Evolutionary conservation across 495 filamentous ascomycete species (phyloP), one percentile per base, ranked within the genome.

Genomic region (Acidomyces sp.): DNA sequence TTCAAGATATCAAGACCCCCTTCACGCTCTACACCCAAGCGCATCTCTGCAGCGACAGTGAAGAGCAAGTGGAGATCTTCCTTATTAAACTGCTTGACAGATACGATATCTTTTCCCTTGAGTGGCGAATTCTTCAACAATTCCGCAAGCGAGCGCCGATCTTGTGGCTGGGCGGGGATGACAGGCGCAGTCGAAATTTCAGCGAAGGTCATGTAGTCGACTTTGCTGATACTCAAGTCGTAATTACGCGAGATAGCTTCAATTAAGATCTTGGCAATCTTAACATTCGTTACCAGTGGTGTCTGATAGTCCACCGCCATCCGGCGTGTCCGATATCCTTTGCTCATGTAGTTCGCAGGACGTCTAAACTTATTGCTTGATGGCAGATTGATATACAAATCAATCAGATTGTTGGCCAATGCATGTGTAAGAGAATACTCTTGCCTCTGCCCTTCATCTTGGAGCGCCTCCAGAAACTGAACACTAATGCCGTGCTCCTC

Each of bases 271-370:
- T 97, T 97, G 28, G 90, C 90, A 53, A 95, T 97, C 71, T 97
- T 97, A 54, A 97, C 90, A 55, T 97, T 97, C 34, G 90, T 97
- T 21, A 97, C 86, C 50, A 97, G 63, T 27, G 90, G 90, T 28
- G 88, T 93, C 61, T 95, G 88, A 62, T 95, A 97, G 61, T 97
- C 90, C 16, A 97, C 90, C 20, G 90, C 90, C 90, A 97, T 93
- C 51, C 90, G 78, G 56, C 90, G 74, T 23, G 90, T 95, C 48
- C 77, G 76, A 60, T 97, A 97, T 38, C 90, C 90, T 62, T 83
- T 87, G 59, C 85, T 93, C 80, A 97, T 88, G 65, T 97, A 96
- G 65, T 83, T 96, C 40, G 90, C 90, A 18, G 90, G 90, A 41
- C 90, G 77, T 43, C 90, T 72, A 69, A 87, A 96, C 48, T 84